Percentiles rank a stretch among this genome's conserved stretches.
Conservation (phyloP, 129 eudicot genomes). For the Lactuca sativa region DNA sequence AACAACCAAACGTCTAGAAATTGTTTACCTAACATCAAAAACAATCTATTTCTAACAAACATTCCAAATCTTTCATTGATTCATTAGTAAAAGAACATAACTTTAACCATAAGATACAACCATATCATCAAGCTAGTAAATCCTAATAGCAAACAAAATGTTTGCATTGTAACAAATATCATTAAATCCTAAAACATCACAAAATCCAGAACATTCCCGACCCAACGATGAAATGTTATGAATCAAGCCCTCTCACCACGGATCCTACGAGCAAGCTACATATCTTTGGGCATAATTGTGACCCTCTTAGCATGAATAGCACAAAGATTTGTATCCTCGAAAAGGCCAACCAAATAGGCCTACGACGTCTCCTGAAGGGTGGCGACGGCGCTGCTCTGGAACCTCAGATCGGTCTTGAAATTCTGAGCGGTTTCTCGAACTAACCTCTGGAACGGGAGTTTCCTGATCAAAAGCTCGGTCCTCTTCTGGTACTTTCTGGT, state of each 20-base stretch:
- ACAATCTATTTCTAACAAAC: not conserved
- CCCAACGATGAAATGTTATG: not conserved
- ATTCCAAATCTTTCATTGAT: not conserved
- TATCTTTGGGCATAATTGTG: constrained; percentile 42
- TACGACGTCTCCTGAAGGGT: no score
- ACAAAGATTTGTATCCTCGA: not conserved
- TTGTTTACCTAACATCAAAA: constrained; percentile 1
- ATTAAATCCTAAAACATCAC: no score
- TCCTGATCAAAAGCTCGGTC: no score
- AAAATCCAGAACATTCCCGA: not conserved
- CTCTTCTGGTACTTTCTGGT: no score
- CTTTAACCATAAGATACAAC: not conserved
- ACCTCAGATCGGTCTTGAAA: constrained; percentile 4
- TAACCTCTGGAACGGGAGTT: not conserved
- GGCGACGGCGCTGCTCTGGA: constrained; percentile 3
- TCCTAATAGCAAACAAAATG: no score
- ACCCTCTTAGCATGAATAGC: constrained; percentile 6
- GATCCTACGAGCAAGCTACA: constrained; percentile 43
- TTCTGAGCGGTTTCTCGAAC: constrained; percentile 2
- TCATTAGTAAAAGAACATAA: no score
- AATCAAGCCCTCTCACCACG: not conserved
- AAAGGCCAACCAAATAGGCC: not conserved
- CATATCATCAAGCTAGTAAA: not conserved
- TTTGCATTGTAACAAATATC: no score
- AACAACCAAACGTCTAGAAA: constrained; percentile 13